Base-by-base conservation (phyloP, 78 protist species). In the Goniomonas avonlea region DNA sequence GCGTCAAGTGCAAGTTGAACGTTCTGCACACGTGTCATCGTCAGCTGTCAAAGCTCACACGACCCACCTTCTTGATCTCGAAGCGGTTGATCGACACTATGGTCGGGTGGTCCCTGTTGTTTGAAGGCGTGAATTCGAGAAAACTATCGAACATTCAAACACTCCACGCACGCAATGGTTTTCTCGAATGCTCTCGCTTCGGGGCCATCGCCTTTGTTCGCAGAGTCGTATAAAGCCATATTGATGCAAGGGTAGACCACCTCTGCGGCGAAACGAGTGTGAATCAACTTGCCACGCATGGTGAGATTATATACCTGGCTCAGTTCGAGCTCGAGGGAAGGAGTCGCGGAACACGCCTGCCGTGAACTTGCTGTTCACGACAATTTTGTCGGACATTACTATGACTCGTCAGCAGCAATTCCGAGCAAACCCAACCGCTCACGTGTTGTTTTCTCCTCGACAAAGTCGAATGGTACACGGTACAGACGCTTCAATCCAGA, bases 11-110 rank as follows among this genome's bases (percentile, higher is more conserved):
- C 99, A 13, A 95, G 85, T n/a, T n/a, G n/a, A n/a, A n/a, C n/a
- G n/a, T n/a, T n/a, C n/a, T n/a, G n/a, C n/a, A n/a, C n/a, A n/a
- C n/a, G n/a, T n/a, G n/a, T n/a, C n/a, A n/a, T n/a, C n/a, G n/a
- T n/a, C n/a, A n/a, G n/a, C n/a, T n/a, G n/a, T n/a, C n/a, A n/a
- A n/a, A n/a, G n/a, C n/a, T n/a, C n/a, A n/a, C n/a, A n/a, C n/a
- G n/a, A n/a, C n/a, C n/a, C n/a, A n/a, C 83, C 90, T 97, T 97
- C 82, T 94, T 94, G 27, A 91, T 73, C 69, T 97, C 99, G 56
- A 80, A 97, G n/a, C 99, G 74, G 58, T 95, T 96, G 70, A 97
- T 82, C 18, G 97, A 92, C 53, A 95, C 63, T 11, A 94, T 29
- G 31, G 69, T 15, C 25, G 34, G 29, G 17, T 17, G 18, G 29